Percentiles rank a stretch among this genome's conserved stretches.
Conservation (phyloP, 2,329 filamentous ascomycete genomes). For the Zalaria obscura region DNA sequence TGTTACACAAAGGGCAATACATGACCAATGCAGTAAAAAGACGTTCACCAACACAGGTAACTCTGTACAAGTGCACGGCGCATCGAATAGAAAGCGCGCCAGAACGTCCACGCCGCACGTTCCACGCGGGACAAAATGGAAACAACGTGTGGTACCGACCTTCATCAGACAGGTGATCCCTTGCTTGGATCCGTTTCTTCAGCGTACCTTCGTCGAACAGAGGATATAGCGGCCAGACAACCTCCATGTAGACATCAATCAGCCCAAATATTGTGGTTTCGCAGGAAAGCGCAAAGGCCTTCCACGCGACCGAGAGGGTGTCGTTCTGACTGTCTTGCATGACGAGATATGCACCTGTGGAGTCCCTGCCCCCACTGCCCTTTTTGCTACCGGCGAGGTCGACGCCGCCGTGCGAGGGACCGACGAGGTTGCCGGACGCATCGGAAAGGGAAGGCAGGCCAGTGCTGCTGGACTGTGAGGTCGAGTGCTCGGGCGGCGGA, state of each 20-base stretch:
- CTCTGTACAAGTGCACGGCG: too few relatives aligned
- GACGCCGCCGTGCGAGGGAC: neutral
- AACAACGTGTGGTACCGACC: neutral
- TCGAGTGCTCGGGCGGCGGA: neutral
- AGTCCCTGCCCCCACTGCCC: neutral
- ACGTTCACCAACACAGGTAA: too few relatives aligned
- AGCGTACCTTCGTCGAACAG: constrained; percentile 36
- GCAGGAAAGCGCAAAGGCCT: constrained; percentile 25
- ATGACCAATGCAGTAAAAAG: too few relatives aligned
- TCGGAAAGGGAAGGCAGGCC: neutral
- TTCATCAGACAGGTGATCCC: constrained; percentile 27
- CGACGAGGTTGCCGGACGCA: neutral
- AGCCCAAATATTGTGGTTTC: constrained; percentile 26
- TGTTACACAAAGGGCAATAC: too few relatives aligned
- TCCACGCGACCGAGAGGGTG: constrained; percentile 21
- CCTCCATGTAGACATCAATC: constrained; percentile 36
- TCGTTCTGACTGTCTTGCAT: constrained; percentile 7
- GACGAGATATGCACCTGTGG: neutral
- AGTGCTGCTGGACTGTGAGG: neutral
- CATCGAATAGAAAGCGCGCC: too few relatives aligned
- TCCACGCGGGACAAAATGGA: too few relatives aligned
- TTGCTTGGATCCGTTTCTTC: constrained; percentile 22
- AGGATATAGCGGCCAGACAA: constrained; percentile 40
- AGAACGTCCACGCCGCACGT: too few relatives aligned
- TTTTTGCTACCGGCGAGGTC: neutral